Base-by-base conservation (phyloP, 2,329 filamentous ascomycete species). In the Lasiodiplodia sp. region DNA sequence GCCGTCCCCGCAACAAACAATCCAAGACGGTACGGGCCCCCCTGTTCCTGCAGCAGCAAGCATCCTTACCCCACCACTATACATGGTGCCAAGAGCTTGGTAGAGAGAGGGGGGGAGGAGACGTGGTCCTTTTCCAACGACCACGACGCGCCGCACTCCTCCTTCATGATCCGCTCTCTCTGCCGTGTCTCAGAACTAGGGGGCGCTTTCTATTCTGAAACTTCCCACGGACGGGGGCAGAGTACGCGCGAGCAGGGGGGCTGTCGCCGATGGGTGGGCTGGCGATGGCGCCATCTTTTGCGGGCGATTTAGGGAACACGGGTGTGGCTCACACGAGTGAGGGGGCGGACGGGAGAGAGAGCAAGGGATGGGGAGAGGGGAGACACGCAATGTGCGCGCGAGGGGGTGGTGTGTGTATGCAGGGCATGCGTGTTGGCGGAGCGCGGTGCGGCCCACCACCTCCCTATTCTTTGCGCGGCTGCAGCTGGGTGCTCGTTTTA, bases 201-300 rank as follows among this genome's bases (percentile, higher is more conserved):
- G n/a, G 18, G 44, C 28, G 40, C 18, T 21, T 47, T 21, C n/a
- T 47, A 47, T 58, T 40, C 34, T 58, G 55, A 58, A 58, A 58
- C 55, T 37, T n/a, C 44, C 31, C 31, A 34, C 31, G 31, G 31
- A 34, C 31, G 28, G 31, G 31, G 31, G 31, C 8, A 34, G 31
- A 34, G 31, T 34, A 47, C 6, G n/a, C 18, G n/a, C 44, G 44
- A 47, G 44, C 44, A 37, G 31, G 31, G 18, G 31, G 28, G 18
- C 3, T 23, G 44, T n/a, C 8, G 40, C 16, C 40, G 40, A 44
- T 44, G 40, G 55, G 25, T 49, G 40, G 40, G 40, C 28, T 51
- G 40, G 58, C 40, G 58, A 63, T 63, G 58, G 58, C 58, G 58
- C 58, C 40, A 63, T 63, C 31, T 58, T n/a, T 21, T 31, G 44